Base-by-base conservation (phyloP, 768 basidiomycete species). In the Russula griseocarnosa region DNA sequence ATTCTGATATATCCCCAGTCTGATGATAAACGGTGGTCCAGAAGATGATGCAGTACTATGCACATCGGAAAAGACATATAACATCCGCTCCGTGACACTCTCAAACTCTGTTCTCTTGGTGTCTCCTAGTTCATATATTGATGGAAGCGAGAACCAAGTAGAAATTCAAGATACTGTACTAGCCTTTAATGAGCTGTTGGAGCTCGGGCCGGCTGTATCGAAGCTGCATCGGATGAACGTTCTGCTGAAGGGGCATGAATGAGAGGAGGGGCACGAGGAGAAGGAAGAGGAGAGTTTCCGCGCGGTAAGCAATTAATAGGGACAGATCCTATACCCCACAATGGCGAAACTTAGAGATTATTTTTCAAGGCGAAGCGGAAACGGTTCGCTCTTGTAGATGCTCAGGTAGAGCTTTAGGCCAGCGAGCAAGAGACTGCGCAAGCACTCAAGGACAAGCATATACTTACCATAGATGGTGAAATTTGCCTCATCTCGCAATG, bases 41-140 rank as follows among this genome's bases (percentile, higher is more conserved):
- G 80, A 81, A 32, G 94, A 98, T 69, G 89, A 95, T 69, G 96
- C 95, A 0, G 94, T 97, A 0, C 76, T 96, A 10, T 98, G 96
- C 73, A 96, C 94, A 0, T 69, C 79, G 0, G 80, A 86, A 62
- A 85, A 83, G 72, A 98, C 96, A 0, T 99, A 88, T 72, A 71
- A 82, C 2, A 76, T 98, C 30, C 86, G 95, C 60, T 89, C 94
- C 0, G 87, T 98, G n/a, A 81, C 82, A 10, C 78, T 97, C 53
- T 97, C 94, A 20, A 98, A 98, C 74, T 87, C 93, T 0, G 76
- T 95, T 38, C 78, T 94, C 14, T 82, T 98, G 50, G 79, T 90
- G 85, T 86, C 3, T 77, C 85, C 20, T 76, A 79, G 32, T 32
- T 66, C 61, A 18, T 63, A 63, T 20, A 70, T 73, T 8, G 71